These are phyloP conservation scores for Globisporangium recalcitrans DNA, from an alignment of 352 stramenopile species.

Conservation along the genomic window DNA sequence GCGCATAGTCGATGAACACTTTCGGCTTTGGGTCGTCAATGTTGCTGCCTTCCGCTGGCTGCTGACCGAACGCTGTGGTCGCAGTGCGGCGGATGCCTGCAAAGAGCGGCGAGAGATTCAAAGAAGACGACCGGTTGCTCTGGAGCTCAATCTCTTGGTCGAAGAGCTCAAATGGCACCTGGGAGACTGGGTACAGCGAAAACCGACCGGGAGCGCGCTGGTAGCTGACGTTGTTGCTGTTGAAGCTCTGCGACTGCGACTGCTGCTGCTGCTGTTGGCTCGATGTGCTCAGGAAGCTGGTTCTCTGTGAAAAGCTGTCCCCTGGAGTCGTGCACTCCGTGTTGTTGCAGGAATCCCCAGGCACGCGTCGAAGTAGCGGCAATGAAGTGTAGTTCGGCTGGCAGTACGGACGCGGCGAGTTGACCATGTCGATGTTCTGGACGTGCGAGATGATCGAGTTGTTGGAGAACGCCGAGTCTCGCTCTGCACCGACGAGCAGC, in stretches of 20 bases:
- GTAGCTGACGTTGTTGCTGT: background rate
- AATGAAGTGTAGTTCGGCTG: conserved; percentile 11
- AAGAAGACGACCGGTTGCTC: conserved; percentile 32
- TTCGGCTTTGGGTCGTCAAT: conserved; percentile 56
- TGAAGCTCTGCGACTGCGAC: conserved; percentile 2
- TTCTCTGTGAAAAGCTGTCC: conserved; percentile 5
- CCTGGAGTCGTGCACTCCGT: conserved; percentile 3
- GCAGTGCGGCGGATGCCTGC: conserved; percentile 43
- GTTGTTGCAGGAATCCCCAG: conserved; percentile 6
- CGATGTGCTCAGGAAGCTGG: conserved; percentile 12
- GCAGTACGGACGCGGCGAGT: conserved; percentile 52
- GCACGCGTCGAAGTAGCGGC: background rate
- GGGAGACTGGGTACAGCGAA: conserved; percentile 64
- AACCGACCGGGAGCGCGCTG: conserved; percentile 23
- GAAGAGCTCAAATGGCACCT: conserved; percentile 74
- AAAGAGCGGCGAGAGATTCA: conserved; percentile 35
- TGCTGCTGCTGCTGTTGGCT: conserved; percentile 10
- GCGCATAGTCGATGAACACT: conserved; percentile 73
- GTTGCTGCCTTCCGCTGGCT: conserved; percentile 3
- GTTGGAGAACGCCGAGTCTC: conserved; percentile 42
- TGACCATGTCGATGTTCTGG: conserved; percentile 32
- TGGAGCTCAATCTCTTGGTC: conserved; percentile 71
- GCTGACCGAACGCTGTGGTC: conserved; percentile 27
- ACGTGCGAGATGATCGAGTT: conserved; percentile 44
- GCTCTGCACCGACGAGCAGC: conserved; percentile 52